These are phyloP conservation scores for Salvia rosmarinus DNA, from an alignment of 257 asterid species.

Conservation along the genomic window DNA sequence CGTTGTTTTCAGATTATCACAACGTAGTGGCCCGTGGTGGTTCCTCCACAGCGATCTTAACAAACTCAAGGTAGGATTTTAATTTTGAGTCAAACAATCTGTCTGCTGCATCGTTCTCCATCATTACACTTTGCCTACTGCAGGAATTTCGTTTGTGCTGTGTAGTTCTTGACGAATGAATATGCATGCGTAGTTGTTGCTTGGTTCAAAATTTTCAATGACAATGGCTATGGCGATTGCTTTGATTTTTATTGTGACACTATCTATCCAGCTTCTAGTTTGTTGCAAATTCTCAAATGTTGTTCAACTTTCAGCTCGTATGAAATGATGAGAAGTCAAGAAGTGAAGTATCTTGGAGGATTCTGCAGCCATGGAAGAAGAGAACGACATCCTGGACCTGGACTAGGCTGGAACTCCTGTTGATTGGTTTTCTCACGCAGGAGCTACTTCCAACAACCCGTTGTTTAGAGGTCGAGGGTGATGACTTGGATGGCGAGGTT, in stretches of 20 bases:
- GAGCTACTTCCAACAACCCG: background rate
- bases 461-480: background rate
- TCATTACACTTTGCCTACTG: no score
- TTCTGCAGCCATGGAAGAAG: no score
- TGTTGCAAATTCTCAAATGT: background rate
- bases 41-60: constrained; percentile 65
- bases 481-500: no score
- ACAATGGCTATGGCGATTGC: no score
- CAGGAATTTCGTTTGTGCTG: no score
- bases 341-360: constrained; percentile 21
- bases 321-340: constrained; percentile 32
- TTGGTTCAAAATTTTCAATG: no score
- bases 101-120: no score
- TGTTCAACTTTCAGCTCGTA: constrained; percentile 39
- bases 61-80: constrained; percentile 51
- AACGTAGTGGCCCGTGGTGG: constrained; percentile 90
- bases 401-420: background rate
- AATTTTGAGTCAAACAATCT: no score
- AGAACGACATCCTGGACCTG: no score
- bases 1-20: constrained; percentile 55
- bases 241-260: no score
- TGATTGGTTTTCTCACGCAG: background rate
- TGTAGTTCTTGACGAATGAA: background rate
- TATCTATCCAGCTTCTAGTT: no score
- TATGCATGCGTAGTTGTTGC: no score